Conservation (phyloP, 2,329 filamentous ascomycete species). For the Fonsecaea multimorphosa region DNA sequence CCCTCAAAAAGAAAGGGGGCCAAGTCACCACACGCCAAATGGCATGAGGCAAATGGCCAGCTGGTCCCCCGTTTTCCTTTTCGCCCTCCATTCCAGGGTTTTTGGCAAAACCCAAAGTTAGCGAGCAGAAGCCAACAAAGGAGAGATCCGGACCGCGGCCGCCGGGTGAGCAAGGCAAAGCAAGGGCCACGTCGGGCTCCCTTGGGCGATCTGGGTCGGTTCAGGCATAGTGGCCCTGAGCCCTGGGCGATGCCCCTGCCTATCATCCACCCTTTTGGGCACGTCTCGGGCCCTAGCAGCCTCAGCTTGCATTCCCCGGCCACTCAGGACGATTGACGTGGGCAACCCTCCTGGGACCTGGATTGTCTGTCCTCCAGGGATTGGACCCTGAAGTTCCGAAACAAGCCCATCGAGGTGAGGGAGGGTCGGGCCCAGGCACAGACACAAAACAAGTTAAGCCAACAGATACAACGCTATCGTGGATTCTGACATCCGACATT, state of each 20-base stretch:
- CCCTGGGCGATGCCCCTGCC: constrained; percentile 18
- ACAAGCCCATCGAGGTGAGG: neutral
- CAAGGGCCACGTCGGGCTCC: constrained; percentile 14
- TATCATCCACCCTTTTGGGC: constrained; percentile 20
- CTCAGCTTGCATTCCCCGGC: constrained; percentile 13
- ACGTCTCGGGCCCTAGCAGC: constrained; percentile 2
- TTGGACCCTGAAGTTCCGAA: constrained; percentile 18
- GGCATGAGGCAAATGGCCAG: constrained; percentile 16
- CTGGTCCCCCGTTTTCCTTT: neutral
- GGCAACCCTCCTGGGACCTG: neutral
- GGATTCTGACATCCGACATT: constrained; percentile 23
- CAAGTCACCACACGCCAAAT: constrained; percentile 9
- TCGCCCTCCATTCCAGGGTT: constrained; percentile 2
- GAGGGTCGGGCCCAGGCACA: constrained; percentile 15
- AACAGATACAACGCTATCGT: constrained; percentile 5
- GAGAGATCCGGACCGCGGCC: constrained; percentile 14
- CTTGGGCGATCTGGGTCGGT: constrained; percentile 3
- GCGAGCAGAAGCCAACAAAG: neutral
- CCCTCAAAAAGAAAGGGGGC: neutral
- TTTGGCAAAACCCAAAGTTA: neutral
- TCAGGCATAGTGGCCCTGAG: neutral
- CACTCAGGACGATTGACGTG: constrained; percentile 10
- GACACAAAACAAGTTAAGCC: neutral
- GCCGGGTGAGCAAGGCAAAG: constrained; percentile 5
- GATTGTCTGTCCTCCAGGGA: constrained; percentile 6